These are phyloP conservation scores for Pholiota molesta DNA, from an alignment of 768 basidiomycete genomes.

Conservation along the genomic window DNA sequence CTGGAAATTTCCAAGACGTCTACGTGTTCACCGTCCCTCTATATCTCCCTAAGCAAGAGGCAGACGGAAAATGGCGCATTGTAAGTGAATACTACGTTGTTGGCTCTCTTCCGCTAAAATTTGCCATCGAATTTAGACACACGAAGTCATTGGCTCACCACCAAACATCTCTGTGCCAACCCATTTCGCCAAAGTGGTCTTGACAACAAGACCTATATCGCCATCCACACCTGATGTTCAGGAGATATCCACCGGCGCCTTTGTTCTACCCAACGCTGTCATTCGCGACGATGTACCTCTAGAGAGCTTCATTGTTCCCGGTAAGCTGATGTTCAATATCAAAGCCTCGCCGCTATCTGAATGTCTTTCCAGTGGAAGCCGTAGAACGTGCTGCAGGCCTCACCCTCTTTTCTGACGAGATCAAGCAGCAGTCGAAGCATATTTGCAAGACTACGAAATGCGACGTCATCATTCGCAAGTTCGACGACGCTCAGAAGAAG, in stretches of 20 bases:
- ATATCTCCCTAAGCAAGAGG: slow-evolving; percentile 85
- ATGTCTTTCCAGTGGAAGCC: slow-evolving; percentile 66
- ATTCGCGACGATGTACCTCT: slow-evolving; percentile 87
- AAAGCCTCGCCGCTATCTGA: not conserved
- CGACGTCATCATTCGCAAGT: slow-evolving; percentile 82
- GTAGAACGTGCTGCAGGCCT: slow-evolving; percentile 92
- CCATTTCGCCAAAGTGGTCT: slow-evolving; percentile 96
- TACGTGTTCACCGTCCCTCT: slow-evolving; percentile 97
- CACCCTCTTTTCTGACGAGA: slow-evolving; percentile 78
- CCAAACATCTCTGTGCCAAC: slow-evolving; percentile 94
- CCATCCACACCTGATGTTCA: slow-evolving; percentile 68
- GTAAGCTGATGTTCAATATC: slow-evolving; percentile 46
- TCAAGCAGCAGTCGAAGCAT: slow-evolving; percentile 77
- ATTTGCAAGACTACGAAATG: slow-evolving; percentile 92
- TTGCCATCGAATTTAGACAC: slow-evolving; percentile 51
- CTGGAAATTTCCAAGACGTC: slow-evolving; percentile 87
- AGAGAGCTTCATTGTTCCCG: slow-evolving; percentile 79
- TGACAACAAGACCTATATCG: slow-evolving; percentile 75
- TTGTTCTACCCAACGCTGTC: slow-evolving; percentile 92
- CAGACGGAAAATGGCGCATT: slow-evolving; percentile 95
- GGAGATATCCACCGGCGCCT: slow-evolving; percentile 89
- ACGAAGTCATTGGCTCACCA: slow-evolving; percentile 94
- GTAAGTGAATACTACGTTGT: slow-evolving; percentile 49
- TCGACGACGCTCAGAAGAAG: slow-evolving; percentile 88
- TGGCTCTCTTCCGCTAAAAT: not conserved